These are phyloP conservation scores for Populus tremula DNA, from an alignment of 345 rosid genomes.

Conservation along the genomic window DNA sequence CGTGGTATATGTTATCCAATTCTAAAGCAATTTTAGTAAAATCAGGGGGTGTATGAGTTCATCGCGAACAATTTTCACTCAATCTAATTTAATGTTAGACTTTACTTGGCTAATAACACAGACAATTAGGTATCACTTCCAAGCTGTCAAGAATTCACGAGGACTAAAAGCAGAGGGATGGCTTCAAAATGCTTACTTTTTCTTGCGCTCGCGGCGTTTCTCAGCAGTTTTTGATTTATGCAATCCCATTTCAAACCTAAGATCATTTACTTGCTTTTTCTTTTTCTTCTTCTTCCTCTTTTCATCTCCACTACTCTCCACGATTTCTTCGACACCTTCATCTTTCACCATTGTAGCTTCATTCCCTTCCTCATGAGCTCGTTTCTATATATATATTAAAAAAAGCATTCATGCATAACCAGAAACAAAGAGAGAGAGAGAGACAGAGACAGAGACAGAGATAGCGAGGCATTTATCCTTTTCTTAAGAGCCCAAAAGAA, in stretches of 20 bases:
- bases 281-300: conserved; percentile 69
- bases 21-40: no score
- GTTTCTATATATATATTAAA: conserved; percentile 16
- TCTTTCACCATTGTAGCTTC: conserved; percentile 22
- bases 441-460: no score
- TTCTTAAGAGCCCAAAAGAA: neutral
- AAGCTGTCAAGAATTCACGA: no score
- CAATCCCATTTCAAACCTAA: conserved; percentile 49
- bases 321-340: conserved; percentile 21
- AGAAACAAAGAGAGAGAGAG: neutral
- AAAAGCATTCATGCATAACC: neutral
- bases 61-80: no score
- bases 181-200: conserved; percentile 37
- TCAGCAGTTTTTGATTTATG: conserved; percentile 39
- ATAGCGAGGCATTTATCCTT: no score
- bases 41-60: no score
- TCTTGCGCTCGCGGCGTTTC: conserved; percentile 63
- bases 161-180: neutral
- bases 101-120: no score
- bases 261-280: conserved; percentile 60
- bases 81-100: no score
- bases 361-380: conserved; percentile 13
- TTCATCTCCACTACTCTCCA: conserved; percentile 20
- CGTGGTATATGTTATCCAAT: no score
- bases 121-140: no score